phyloP scores from a whole-genome alignment of 2,329 filamentous ascomycete species.

The Chaetomium sp. region DNA sequence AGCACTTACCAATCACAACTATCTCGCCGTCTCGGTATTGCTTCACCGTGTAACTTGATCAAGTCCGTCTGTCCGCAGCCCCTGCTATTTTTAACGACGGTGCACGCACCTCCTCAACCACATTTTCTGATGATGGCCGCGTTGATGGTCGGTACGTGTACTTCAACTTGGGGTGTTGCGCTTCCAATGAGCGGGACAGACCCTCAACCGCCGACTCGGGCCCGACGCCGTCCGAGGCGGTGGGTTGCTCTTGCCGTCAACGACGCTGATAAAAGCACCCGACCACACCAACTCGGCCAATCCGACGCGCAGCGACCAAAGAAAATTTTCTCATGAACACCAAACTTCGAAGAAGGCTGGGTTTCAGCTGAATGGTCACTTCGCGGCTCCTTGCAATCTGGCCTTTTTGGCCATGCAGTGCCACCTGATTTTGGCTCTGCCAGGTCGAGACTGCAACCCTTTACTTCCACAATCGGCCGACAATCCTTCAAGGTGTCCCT shows the following conservation, averaged over 20 bases:
- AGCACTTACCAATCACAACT: neutral
- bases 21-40: neutral
- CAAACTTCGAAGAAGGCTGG: neutral
- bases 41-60: neutral
- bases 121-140: neutral
- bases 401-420: slow-evolving; percentile 2
- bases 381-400: neutral
- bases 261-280: neutral
- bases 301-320: neutral
- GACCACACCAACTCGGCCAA: neutral
- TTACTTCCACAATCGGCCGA: slow-evolving; percentile 2
- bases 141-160: neutral
- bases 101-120: neutral
- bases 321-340: neutral
- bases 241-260: neutral
- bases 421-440: neutral
- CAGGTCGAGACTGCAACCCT: slow-evolving; percentile 17
- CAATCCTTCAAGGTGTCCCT: slow-evolving; percentile 6
- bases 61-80: neutral
- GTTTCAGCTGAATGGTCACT: neutral
- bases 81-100: neutral
- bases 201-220: too few species aligned
- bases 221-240: neutral
- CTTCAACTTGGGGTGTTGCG: too few species aligned
- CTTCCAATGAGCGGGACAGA: neutral